Evolutionary conservation across 495 filamentous ascomycete genomes (phyloP), one percentile per base, ranked within the genome.

Genomic region (Parmelia sp.): DNA sequence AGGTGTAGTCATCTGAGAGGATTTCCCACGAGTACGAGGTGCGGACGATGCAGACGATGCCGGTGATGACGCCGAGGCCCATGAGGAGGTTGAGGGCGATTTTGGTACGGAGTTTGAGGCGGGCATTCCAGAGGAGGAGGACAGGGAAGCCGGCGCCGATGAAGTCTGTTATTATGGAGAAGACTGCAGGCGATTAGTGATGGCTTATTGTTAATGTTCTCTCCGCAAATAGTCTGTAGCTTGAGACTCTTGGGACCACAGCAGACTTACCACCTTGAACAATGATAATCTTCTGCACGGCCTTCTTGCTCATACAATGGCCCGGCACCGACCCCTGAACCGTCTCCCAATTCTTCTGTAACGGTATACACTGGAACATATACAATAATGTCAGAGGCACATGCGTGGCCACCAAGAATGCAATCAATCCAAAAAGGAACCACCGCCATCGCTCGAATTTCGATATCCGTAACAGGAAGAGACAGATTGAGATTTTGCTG

Each of bases 401-500:
- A 21, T 69, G 74, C 45, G 74, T 74, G 29, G 69, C 60, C 23
- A 71, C 61, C 31, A 77, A 75, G 27, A 74, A 40, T 0, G 27
- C 75, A 27, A 78, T 77, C 10, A 78, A 64, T 3, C 31, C 64
- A 37, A 75, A 77, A 9, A 73, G 61, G 45, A 68, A 60, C 39
- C 67, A 72, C 29, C 76, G 74, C 68, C 75, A 78, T 21, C 60
- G 33, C 51, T 65, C 67, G 10, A 72, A 72, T 55, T 75, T 71
- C 68, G 75, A 79, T 57, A 77, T 76, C 2, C 75, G 74, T 2
- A 79, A 71, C 19, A 79, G 69, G 66, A 79, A 86, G 23, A 81
- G 73, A 62, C 75, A 77, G 53, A 72, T 85, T 33, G 82, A 84
- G 58, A 76, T 77, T 55, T 83, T 82, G 70, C 76, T 77, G 42